Percentiles rank a stretch among this genome's conserved stretches.
These are phyloP conservation scores for Fusarium hainanense DNA, from an alignment of 2,329 filamentous ascomycete species.

Conservation along the genomic window DNA sequence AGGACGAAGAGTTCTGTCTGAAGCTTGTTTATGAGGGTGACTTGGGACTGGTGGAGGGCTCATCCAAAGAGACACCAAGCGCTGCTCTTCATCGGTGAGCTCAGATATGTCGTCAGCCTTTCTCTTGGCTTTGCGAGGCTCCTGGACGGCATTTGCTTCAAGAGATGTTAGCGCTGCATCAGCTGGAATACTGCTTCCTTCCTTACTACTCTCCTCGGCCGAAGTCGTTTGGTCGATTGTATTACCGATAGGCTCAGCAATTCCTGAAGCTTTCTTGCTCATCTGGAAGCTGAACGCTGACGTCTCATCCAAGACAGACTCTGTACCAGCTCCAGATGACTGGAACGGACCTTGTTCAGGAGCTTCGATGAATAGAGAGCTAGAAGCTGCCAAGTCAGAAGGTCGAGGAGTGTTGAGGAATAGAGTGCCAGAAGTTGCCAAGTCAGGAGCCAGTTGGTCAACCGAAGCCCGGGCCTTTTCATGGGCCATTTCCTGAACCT, in stretches of 20 bases:
- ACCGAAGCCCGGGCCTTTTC: not conserved
- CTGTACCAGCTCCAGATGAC: conserved; percentile 1
- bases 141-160: not conserved
- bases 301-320: conserved; percentile 42
- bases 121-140: conserved; percentile 38
- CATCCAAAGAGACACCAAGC: not conserved
- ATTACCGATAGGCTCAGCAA: not conserved
- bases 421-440: conserved; percentile 48
- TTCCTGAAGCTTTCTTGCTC: conserved; percentile 40
- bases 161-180: not conserved
- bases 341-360: conserved; percentile 16
- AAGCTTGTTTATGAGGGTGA: not conserved
- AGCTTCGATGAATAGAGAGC: conserved; percentile 50
- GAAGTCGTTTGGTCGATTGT: not conserved
- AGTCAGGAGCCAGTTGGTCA: conserved; percentile 14
- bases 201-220: conserved; percentile 2
- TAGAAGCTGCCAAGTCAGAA: conserved; percentile 46
- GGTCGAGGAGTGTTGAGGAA: conserved; percentile 48
- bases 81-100: conserved; percentile 27
- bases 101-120: conserved; percentile 47
- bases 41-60: not conserved
- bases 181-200: not conserved
- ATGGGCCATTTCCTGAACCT: too few species aligned
- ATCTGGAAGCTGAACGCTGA: conserved; percentile 48
- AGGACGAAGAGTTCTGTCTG: not conserved